Conservation (phyloP, 352 stramenopile species). For the Blastocystis sp. region DNA sequence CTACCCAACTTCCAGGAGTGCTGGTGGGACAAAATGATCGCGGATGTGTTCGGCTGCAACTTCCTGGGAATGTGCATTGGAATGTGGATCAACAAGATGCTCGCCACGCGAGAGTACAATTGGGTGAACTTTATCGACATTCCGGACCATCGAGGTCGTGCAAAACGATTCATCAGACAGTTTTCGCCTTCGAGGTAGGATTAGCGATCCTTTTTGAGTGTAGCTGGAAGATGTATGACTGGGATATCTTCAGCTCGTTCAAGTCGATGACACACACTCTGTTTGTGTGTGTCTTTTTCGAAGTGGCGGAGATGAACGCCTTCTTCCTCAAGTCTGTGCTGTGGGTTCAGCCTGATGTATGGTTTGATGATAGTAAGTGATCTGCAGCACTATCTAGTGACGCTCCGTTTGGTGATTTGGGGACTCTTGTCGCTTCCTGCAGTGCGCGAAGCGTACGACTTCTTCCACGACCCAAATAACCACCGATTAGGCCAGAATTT, state of each 20-base stretch:
- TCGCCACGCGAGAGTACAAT: conserved; percentile 80
- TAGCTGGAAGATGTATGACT: conserved; percentile 79
- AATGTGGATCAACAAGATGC: conserved; percentile 66
- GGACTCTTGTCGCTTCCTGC: conserved; percentile 28
- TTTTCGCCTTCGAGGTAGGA: conserved; percentile 71
- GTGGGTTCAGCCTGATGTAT: conserved; percentile 37
- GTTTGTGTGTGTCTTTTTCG: conserved; percentile 73
- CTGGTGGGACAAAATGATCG: conserved; percentile 84
- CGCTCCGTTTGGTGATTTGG: conserved; percentile 57
- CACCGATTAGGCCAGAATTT: conserved; percentile 44
- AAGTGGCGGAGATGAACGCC: conserved; percentile 81
- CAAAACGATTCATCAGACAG: conserved; percentile 74
- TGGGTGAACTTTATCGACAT: conserved; percentile 79
- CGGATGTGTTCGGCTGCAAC: conserved; percentile 82
- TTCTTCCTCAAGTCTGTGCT: conserved; percentile 75
- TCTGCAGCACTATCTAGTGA: conserved; percentile 4
- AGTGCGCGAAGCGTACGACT: conserved; percentile 45
- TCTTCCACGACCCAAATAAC: conserved; percentile 33
- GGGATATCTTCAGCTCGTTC: conserved; percentile 82
- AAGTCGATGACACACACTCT: conserved; percentile 75
- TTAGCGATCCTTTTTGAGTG: neutral
- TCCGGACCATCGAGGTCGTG: conserved; percentile 73
- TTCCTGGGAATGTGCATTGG: conserved; percentile 74
- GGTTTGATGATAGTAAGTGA: neutral
- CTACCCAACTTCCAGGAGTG: conserved; percentile 86